Percentiles rank a stretch among this genome's conserved stretches.
These are phyloP conservation scores for Penicillium griseofulvum DNA, from an alignment of 2,329 filamentous ascomycete species.

Conservation along the genomic window DNA sequence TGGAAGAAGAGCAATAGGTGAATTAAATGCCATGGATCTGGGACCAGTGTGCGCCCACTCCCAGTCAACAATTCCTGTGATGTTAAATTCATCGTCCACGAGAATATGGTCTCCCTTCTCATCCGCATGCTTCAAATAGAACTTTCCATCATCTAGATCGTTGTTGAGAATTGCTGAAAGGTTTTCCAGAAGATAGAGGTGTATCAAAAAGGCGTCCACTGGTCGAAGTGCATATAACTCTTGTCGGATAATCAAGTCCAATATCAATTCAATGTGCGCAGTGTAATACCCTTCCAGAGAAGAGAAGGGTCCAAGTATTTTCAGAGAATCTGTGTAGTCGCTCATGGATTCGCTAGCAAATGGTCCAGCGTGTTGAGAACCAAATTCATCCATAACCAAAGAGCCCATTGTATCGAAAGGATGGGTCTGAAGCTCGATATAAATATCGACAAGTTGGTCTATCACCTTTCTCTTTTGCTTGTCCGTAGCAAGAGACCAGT, in stretches of 20 bases:
- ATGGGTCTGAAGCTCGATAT: constrained; percentile 40
- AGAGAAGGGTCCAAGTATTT: constrained; percentile 35
- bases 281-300: constrained; percentile 39
- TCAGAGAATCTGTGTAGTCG: constrained; percentile 29
- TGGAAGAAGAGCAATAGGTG: constrained; percentile 41
- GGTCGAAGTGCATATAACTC: constrained; percentile 38
- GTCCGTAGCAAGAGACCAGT: constrained; percentile 33
- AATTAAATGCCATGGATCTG: constrained; percentile 44
- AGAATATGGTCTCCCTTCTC: constrained; percentile 53
- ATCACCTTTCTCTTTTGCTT: constrained; percentile 40
- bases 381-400: constrained; percentile 24
- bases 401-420: constrained; percentile 41
- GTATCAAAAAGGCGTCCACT: constrained; percentile 42
- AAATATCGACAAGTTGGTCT: constrained; percentile 40
- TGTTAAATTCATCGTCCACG: constrained; percentile 46
- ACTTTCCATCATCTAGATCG: constrained; percentile 29
- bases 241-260: constrained; percentile 37
- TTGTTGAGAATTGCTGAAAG: constrained; percentile 13
- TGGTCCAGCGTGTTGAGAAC: constrained; percentile 30
- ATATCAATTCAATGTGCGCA: constrained; percentile 35
- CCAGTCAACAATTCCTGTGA: constrained; percentile 53
- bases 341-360: constrained; percentile 43
- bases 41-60: constrained; percentile 39
- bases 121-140: constrained; percentile 49
- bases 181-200: constrained; percentile 44